phyloP scores from a whole-genome alignment of 371 early-diverging fungal genomes.

The Apophysomyces elegans region DNA sequence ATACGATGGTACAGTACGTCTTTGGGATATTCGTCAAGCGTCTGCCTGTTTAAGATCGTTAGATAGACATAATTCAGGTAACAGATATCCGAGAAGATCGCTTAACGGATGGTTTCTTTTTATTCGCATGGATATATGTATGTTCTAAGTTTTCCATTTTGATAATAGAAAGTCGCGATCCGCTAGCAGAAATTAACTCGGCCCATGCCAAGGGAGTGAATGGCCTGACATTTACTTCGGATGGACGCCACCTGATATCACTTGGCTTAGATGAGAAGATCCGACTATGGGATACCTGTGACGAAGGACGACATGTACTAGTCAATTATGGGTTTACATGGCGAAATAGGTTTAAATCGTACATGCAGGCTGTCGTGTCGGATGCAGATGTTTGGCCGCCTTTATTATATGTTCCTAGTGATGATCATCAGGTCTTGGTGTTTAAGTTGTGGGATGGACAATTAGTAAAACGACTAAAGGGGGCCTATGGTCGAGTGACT shows the following conservation, averaged over 20 bases:
- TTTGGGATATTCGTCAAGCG: conserved; percentile 88
- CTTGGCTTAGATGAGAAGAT: conserved; percentile 77
- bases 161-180: conserved; percentile 28
- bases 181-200: conserved; percentile 51
- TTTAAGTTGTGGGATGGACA: conserved; percentile 65
- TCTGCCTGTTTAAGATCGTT: conserved; percentile 59
- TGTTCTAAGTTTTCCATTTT: background rate
- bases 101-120: background rate
- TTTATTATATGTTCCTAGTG: conserved; percentile 63
- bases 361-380: conserved; percentile 51
- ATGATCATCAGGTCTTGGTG: conserved; percentile 62
- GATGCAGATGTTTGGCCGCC: conserved; percentile 54
- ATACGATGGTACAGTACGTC: conserved; percentile 63
- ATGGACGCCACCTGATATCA: conserved; percentile 65
- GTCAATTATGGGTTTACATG: conserved; percentile 68
- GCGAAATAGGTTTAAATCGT: conserved; percentile 55
- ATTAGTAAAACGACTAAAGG: conserved; percentile 56
- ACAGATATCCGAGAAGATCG: conserved; percentile 1
- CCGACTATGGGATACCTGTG: conserved; percentile 79
- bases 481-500: conserved; percentile 68
- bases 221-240: conserved; percentile 69
- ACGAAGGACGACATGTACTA: conserved; percentile 65
- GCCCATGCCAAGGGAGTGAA: conserved; percentile 77
- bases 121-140: background rate
- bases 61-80: conserved; percentile 64